A percentile compares a stretch with the other conserved stretches of the same genome.
These are phyloP conservation scores for Trametes meyenii DNA, from an alignment of 768 basidiomycete genomes.

Conservation along the genomic window DNA sequence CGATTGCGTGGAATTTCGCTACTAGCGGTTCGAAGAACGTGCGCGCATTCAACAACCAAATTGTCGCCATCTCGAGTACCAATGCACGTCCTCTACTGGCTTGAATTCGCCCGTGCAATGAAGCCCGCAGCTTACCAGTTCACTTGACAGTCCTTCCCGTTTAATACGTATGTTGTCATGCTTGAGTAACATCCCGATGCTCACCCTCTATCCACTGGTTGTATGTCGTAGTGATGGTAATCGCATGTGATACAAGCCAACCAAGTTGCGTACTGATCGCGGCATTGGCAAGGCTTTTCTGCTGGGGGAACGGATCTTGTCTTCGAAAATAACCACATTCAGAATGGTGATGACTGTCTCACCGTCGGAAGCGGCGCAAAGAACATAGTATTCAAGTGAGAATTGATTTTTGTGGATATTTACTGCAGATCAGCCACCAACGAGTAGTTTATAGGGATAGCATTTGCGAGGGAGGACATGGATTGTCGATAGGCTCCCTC, in stretches of 20 bases:
- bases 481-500: conserved; percentile 58
- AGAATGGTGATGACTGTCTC: conserved; percentile 65
- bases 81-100: conserved; percentile 3
- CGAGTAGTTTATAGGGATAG: conserved; percentile 39
- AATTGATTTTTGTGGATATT: not conserved
- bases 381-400: conserved; percentile 47
- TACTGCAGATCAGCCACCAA: too few relatives aligned
- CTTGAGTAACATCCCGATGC: not conserved
- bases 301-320: conserved; percentile 58
- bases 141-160: conserved; percentile 60
- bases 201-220: not conserved
- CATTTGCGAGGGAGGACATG: conserved; percentile 61
- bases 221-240: conserved; percentile 41
- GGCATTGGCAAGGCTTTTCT: conserved; percentile 41
- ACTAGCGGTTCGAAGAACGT: conserved; percentile 52
- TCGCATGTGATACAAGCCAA: not conserved
- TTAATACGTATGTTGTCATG: conserved; percentile 50
- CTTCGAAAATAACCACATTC: conserved; percentile 59
- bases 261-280: not conserved
- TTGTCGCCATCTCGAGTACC: conserved; percentile 53
- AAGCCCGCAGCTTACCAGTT: not conserved
- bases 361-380: conserved; percentile 59
- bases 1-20: conserved; percentile 61
- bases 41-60: conserved; percentile 57
- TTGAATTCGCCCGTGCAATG: not conserved